Percentiles rank a stretch among this genome's conserved stretches.
These are phyloP conservation scores for Auriscalpium orientale DNA, from an alignment of 768 basidiomycete genomes.

Conservation along the genomic window DNA sequence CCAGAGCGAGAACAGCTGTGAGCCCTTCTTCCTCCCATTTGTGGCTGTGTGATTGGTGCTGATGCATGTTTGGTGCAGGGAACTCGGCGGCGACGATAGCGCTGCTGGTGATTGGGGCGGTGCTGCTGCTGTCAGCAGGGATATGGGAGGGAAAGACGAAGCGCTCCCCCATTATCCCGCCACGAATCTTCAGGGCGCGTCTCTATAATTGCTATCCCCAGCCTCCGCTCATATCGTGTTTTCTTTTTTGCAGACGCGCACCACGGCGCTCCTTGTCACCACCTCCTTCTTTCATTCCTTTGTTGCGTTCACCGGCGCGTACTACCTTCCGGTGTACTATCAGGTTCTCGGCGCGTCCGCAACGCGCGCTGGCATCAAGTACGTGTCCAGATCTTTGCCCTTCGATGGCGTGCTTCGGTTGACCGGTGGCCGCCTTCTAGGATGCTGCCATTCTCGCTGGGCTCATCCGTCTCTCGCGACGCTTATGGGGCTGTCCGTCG, in stretches of 20 bases:
- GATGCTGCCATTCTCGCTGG: slow-evolving; percentile 30
- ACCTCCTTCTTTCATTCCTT: slow-evolving; percentile 28
- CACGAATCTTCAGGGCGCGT: slow-evolving; percentile 29
- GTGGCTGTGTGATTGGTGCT: neutral
- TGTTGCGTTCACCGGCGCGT: slow-evolving; percentile 24
- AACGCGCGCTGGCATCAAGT: slow-evolving; percentile 27
- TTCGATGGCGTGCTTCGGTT: neutral
- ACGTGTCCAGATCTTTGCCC: neutral
- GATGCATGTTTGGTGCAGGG: slow-evolving; percentile 17
- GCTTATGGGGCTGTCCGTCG: slow-evolving; percentile 20
- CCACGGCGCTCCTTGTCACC: slow-evolving; percentile 27
- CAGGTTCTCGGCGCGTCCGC: slow-evolving; percentile 34
- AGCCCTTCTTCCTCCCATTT: neutral
- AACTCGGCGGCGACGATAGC: slow-evolving; percentile 25
- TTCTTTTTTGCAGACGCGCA: slow-evolving; percentile 24
- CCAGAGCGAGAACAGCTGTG: slow-evolving; percentile 27
- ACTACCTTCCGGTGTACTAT: slow-evolving; percentile 35
- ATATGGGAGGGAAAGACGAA: slow-evolving; percentile 30
- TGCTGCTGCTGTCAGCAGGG: slow-evolving; percentile 22
- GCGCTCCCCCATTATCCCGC: slow-evolving; percentile 30
- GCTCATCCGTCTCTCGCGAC: slow-evolving; percentile 14
- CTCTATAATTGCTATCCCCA: neutral
- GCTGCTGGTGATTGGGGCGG: slow-evolving; percentile 27
- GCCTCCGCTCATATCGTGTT: neutral
- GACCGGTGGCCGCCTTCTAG: slow-evolving; percentile 12